Evolutionary conservation across 2,329 filamentous ascomycete genomes (phyloP).

Genomic region (Zasmidium angulare): DNA sequence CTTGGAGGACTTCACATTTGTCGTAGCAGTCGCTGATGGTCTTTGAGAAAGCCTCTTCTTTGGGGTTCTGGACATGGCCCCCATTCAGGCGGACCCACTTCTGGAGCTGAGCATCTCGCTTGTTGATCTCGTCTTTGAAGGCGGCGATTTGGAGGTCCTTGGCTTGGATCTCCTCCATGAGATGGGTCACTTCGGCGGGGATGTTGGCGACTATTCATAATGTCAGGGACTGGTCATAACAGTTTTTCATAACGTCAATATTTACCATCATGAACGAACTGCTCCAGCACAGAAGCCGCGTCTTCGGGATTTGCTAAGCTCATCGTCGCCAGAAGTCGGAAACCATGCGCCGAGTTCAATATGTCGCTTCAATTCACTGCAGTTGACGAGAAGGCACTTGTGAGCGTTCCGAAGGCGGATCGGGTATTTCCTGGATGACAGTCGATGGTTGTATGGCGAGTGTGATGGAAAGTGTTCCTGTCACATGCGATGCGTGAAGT

Average conservation of each 20-base stretch:
- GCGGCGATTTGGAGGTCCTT: slow-evolving; percentile 74
- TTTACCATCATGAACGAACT: slow-evolving; percentile 68
- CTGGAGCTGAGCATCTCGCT: slow-evolving; percentile 73
- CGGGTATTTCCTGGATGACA: neutral
- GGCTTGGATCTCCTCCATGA: slow-evolving; percentile 79
- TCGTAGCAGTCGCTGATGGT: slow-evolving; percentile 68
- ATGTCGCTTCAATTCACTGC: too few species aligned
- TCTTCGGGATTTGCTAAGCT: slow-evolving; percentile 55
- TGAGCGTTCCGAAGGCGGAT: neutral
- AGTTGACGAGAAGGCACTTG: neutral
- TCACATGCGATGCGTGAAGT: neutral
- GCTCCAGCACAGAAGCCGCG: slow-evolving; percentile 71
- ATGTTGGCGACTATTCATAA: slow-evolving; percentile 65
- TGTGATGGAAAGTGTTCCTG: neutral
- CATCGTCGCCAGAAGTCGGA: slow-evolving; percentile 1
- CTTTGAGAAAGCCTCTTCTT: slow-evolving; percentile 67
- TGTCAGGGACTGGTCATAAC: neutral
- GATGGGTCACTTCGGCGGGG: slow-evolving; percentile 77
- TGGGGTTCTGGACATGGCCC: slow-evolving; percentile 70
- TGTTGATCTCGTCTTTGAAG: slow-evolving; percentile 66
- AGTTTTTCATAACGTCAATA: neutral
- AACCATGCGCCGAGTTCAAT: neutral
- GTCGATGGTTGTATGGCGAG: neutral
- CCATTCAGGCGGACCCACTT: slow-evolving; percentile 78
- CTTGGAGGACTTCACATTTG: slow-evolving; percentile 67